Percentiles rank a stretch among this genome's conserved stretches.
phyloP scores from a whole-genome alignment of 2,329 filamentous ascomycete genomes.

The Ascosphaera pollenicola region DNA sequence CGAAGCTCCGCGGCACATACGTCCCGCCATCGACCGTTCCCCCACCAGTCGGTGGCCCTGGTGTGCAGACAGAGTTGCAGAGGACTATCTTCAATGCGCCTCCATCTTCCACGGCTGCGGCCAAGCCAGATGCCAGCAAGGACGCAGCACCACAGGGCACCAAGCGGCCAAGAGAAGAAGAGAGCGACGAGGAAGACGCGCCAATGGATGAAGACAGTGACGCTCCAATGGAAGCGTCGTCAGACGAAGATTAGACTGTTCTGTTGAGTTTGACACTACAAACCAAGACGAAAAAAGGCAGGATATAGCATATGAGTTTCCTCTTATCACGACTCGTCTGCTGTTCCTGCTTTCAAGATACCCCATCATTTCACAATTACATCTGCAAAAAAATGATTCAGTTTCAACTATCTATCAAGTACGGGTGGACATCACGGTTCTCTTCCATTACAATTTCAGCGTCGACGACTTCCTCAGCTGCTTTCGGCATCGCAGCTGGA shows the following conservation, averaged over 20 bases:
- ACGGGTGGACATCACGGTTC: no score
- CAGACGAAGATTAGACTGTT: constrained; percentile 41
- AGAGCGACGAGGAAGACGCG: constrained; percentile 29
- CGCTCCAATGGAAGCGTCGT: constrained; percentile 47
- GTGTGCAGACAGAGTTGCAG: constrained; percentile 50
- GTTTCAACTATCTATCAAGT: no score
- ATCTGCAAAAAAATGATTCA: no score
- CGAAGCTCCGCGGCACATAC: constrained; percentile 83
- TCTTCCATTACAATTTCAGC: no score
- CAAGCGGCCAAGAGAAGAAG: constrained; percentile 47
- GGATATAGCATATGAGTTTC: no score
- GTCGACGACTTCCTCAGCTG: no score
- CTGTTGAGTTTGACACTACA: no score
- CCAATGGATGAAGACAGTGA: constrained; percentile 46
- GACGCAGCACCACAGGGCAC: constrained; percentile 30
- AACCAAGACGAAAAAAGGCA: no score
- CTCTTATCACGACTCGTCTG: no score
- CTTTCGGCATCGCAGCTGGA: no score
- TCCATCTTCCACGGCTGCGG: constrained; percentile 18
- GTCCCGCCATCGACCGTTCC: constrained; percentile 34
- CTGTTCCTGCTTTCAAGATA: no score
- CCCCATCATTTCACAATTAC: no score
- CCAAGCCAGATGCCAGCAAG: constrained; percentile 26
- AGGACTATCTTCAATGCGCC: constrained; percentile 58
- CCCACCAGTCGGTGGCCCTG: constrained; percentile 21